These are phyloP conservation scores for Penicillium daleae DNA, from an alignment of 495 filamentous ascomycete genomes.

Conservation along the genomic window DNA sequence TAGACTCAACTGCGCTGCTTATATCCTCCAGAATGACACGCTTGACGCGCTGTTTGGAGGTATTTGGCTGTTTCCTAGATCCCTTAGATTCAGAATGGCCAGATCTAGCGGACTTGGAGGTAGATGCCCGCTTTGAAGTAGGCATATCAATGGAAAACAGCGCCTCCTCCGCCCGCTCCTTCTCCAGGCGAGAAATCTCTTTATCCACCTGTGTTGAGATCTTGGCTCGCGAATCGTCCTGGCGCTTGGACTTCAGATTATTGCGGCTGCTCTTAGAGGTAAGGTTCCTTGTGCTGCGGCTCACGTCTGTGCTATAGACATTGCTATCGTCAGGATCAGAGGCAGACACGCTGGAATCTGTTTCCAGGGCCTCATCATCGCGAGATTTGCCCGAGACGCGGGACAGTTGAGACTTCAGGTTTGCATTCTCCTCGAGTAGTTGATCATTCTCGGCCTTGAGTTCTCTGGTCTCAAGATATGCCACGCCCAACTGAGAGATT, in stretches of 20 bases:
- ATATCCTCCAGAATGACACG: constrained; percentile 48
- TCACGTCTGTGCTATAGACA: constrained; percentile 36
- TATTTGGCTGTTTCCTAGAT: constrained; percentile 42
- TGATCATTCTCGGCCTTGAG: constrained; percentile 60
- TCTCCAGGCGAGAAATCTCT: constrained; percentile 48
- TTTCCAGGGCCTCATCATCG: constrained; percentile 39
- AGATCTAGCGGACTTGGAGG: constrained; percentile 28
- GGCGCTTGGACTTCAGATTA: constrained; percentile 33
- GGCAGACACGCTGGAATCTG: constrained; percentile 32
- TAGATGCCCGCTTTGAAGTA: constrained; percentile 28
- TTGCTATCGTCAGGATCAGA: constrained; percentile 43
- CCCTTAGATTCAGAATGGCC: constrained; percentile 24
- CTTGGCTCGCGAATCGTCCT: constrained; percentile 39
- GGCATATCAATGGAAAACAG: constrained; percentile 49
- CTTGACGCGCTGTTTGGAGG: constrained; percentile 51
- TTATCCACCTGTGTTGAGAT: constrained; percentile 48
- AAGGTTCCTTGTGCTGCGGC: constrained; percentile 40
- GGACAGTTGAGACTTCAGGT: constrained; percentile 48
- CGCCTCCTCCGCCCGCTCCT: constrained; percentile 50
- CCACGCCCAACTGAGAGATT: constrained; percentile 63
- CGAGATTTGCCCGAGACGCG: constrained; percentile 27
- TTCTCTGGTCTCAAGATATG: constrained; percentile 65
- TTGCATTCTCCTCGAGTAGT: constrained; percentile 52
- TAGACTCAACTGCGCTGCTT: constrained; percentile 39
- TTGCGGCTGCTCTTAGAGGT: constrained; percentile 40